A percentile compares a stretch with the other conserved stretches of the same genome.
Conservation (phyloP, 1,139 yeast species). For the Geotrichum reessii region DNA sequence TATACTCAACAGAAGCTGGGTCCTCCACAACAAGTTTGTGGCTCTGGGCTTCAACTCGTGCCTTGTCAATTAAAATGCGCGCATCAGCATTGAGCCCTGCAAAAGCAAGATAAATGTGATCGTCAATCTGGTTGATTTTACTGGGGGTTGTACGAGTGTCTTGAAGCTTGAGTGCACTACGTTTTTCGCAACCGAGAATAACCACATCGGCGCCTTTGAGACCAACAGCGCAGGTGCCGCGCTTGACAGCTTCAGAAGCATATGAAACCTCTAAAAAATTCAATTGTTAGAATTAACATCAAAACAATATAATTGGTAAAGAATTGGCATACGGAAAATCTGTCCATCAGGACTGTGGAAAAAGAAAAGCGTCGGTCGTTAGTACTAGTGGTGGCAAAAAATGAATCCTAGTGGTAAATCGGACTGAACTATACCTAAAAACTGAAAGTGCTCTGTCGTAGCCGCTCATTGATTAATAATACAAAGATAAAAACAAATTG, state of each 20-base stretch:
- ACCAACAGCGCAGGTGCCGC: slow-evolving; percentile 98
- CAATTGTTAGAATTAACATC: slow-evolving; percentile 4
- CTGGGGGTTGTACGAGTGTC: slow-evolving; percentile 96
- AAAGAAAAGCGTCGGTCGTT: slow-evolving; percentile 23
- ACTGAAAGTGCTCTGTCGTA: slow-evolving; percentile 98
- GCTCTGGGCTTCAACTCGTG: slow-evolving; percentile 96
- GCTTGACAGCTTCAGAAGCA: slow-evolving; percentile 94
- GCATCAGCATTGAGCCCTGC: slow-evolving; percentile 99
- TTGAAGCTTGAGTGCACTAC: slow-evolving; percentile 90
- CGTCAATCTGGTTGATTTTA: slow-evolving; percentile 85
- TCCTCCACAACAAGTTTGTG: slow-evolving; percentile 91
- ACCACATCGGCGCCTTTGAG: slow-evolving; percentile 86
- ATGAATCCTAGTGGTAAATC: neutral
- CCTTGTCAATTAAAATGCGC: slow-evolving; percentile 87
- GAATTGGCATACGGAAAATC: slow-evolving; percentile 68
- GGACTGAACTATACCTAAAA: slow-evolving; percentile 63
- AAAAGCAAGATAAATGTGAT: slow-evolving; percentile 86
- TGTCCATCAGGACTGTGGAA: slow-evolving; percentile 87
- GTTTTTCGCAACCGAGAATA: slow-evolving; percentile 92
- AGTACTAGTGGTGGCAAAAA: slow-evolving; percentile 7
- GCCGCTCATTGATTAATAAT: slow-evolving; percentile 67
- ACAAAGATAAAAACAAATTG: neutral
- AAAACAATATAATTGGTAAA: neutral
- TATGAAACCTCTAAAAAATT: slow-evolving; percentile 71
- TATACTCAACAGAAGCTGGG: slow-evolving; percentile 84